Conservation (phyloP, 208 protist genomes). For the Trypanosoma mega region DNA sequence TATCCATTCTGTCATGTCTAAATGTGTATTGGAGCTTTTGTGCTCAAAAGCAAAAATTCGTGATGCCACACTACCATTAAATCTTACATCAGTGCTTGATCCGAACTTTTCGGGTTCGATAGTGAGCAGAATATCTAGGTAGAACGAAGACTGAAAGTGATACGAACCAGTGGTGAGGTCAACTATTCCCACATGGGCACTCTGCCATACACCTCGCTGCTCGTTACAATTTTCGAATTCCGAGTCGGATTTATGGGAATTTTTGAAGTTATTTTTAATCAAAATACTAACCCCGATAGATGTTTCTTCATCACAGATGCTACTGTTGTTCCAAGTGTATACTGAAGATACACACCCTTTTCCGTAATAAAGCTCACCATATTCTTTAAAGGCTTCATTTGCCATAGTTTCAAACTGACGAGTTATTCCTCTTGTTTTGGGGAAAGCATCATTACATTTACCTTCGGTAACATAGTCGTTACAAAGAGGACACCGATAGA, state of each 20-base stretch:
- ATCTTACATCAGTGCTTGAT: background rate
- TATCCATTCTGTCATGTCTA: background rate
- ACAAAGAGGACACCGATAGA: slow-evolving; percentile 18
- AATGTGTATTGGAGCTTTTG: background rate
- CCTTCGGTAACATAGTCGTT: slow-evolving; percentile 12
- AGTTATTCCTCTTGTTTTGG: background rate
- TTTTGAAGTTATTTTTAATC: slow-evolving; percentile 5
- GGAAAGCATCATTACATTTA: background rate
- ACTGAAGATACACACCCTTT: slow-evolving; percentile 12
- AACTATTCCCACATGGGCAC: slow-evolving; percentile 19
- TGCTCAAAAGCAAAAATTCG: slow-evolving; percentile 11
- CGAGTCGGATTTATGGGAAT: background rate
- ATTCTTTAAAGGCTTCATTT: slow-evolving; percentile 10
- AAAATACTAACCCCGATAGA: slow-evolving; percentile 7
- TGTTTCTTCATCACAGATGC: background rate
- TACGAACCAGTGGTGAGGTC: slow-evolving; percentile 9
- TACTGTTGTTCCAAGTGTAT: slow-evolving; percentile 15
- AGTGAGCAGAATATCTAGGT: slow-evolving; percentile 2
- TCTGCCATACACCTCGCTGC: slow-evolving; percentile 16
- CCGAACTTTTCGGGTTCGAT: background rate
- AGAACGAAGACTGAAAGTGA: slow-evolving; percentile 15
- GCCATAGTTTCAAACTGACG: slow-evolving; percentile 15
- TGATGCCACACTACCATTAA: slow-evolving; percentile 17
- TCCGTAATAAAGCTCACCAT: slow-evolving; percentile 15
- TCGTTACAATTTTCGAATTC: background rate